phyloP scores from a whole-genome alignment of 2,329 filamentous ascomycete genomes.

The Thelonectria olida region DNA sequence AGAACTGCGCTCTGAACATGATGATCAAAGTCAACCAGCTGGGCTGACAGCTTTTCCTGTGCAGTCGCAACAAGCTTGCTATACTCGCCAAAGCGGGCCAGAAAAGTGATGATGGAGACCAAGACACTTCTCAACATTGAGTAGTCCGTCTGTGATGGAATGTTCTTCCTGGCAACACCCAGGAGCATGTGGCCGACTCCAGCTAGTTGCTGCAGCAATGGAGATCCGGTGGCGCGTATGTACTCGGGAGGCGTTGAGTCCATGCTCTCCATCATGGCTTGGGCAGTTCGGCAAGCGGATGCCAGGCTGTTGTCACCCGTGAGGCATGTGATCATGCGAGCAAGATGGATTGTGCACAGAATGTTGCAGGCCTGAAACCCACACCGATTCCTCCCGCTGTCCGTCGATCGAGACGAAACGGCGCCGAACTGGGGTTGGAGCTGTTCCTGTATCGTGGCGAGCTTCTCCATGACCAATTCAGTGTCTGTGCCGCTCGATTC shows the following conservation, averaged over 20 bases:
- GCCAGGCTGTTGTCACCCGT: conserved; percentile 31
- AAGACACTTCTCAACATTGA: no score
- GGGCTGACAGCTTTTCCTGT: no score
- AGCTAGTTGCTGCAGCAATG: no score
- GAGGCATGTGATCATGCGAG: conserved; percentile 38
- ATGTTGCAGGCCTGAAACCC: conserved; percentile 48
- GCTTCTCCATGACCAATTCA: background rate
- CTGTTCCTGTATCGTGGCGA: background rate
- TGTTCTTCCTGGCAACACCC: no score
- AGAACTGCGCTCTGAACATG: no score
- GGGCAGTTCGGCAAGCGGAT: conserved; percentile 38
- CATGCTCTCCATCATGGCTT: conserved; percentile 39
- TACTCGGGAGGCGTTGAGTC: conserved; percentile 38
- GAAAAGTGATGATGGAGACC: no score
- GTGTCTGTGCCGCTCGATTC: background rate
- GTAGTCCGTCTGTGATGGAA: no score
- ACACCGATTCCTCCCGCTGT: conserved; percentile 32
- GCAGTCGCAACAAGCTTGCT: no score
- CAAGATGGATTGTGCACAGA: conserved; percentile 42
- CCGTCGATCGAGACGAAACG: background rate
- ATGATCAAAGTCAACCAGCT: no score
- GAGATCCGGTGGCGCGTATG: conserved; percentile 39
- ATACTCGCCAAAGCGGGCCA: no score
- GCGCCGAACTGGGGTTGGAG: conserved; percentile 1
- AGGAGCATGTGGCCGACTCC: no score